phyloP scores from a whole-genome alignment of 108 stramenopile species.

The Nitzschia palea region DNA sequence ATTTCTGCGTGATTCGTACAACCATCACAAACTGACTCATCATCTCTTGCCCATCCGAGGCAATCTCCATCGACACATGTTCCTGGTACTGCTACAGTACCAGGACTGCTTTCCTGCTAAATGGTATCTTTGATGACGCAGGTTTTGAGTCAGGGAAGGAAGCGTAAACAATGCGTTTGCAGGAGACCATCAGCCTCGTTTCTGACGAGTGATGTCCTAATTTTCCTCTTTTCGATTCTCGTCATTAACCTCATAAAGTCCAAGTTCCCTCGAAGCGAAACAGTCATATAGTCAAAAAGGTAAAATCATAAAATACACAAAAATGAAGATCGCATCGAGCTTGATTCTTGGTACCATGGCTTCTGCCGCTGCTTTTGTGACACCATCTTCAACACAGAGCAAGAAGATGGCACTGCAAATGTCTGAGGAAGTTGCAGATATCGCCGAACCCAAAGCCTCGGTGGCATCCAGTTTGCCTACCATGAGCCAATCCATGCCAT shows the following conservation, averaged over 20 bases:
- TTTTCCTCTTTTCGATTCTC: no score
- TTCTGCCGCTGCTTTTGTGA: conserved; percentile 54
- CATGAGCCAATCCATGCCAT: conserved; percentile 71
- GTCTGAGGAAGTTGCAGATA: not conserved
- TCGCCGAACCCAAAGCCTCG: not conserved
- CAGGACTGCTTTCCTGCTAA: no score
- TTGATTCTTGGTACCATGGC: conserved; percentile 35
- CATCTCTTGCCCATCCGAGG: no score
- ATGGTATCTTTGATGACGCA: not conserved
- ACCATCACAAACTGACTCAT: no score
- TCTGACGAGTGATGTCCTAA: no score
- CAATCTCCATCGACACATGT: no score
- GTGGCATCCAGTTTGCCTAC: conserved; percentile 5
- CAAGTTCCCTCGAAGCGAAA: no score
- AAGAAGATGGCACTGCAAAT: not conserved
- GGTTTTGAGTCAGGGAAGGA: not conserved
- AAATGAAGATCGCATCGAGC: conserved; percentile 48
- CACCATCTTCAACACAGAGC: conserved; percentile 29
- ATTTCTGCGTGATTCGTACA: no score
- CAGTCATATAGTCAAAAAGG: not conserved
- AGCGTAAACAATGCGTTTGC: no score
- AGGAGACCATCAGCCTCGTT: no score
- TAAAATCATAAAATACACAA: not conserved
- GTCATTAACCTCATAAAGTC: not conserved
- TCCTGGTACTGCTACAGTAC: no score